Evolutionary conservation across 768 basidiomycete species (phyloP).

Genomic region (Agaricus subrufescens): DNA sequence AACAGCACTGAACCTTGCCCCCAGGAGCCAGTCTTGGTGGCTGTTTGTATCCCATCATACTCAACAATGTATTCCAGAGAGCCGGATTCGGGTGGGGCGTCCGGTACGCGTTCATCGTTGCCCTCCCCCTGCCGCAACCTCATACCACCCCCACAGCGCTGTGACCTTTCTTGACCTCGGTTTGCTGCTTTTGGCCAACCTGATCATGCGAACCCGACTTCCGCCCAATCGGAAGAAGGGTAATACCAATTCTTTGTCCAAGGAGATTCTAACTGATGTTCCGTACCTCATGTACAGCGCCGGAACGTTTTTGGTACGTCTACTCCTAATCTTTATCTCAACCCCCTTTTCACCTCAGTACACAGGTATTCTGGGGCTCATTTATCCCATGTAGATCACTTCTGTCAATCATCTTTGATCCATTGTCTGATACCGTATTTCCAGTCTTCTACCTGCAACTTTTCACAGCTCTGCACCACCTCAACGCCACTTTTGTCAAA

Average conservation of each 20-base stretch:
- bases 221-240: slow-evolving; percentile 22
- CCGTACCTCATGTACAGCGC: slow-evolving; percentile 37
- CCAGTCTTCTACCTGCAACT: slow-evolving; percentile 51
- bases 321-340: not conserved
- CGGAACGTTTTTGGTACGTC: slow-evolving; percentile 34
- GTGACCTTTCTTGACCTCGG: slow-evolving; percentile 42
- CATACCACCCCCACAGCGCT: slow-evolving; percentile 24
- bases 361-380: slow-evolving; percentile 43
- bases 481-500: slow-evolving; percentile 33
- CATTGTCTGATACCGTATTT: not conserved
- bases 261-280: slow-evolving; percentile 32
- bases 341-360: not conserved
- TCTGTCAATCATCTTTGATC: not conserved
- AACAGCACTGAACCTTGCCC: slow-evolving; percentile 3
- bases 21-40: slow-evolving; percentile 45
- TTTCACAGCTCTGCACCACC: slow-evolving; percentile 35
- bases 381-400: slow-evolving; percentile 43
- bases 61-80: slow-evolving; percentile 39
- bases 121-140: not conserved
- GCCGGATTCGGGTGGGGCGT: slow-evolving; percentile 39
- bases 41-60: slow-evolving; percentile 46
- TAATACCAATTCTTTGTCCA: slow-evolving; percentile 21
- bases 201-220: slow-evolving; percentile 37
- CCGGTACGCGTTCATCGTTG: slow-evolving; percentile 24
- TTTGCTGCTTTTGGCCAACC: slow-evolving; percentile 38